Base-by-base conservation (phyloP, 176 grass and related monocot species). In the Tillandsia leiboldiana region DNA sequence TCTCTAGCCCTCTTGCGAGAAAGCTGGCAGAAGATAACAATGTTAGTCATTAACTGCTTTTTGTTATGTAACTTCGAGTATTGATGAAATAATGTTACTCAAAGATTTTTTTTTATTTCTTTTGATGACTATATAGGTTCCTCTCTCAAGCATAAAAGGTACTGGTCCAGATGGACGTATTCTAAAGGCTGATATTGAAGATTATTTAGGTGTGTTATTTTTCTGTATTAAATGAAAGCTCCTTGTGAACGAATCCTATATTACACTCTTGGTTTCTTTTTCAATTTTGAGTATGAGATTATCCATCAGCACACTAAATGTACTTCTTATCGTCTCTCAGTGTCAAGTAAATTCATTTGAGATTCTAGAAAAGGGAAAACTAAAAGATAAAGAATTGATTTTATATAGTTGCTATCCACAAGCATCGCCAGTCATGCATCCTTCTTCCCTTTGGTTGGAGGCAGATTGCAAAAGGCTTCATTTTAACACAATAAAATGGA, bases 1-100 rank as follows among this genome's bases (percentile, higher is more conserved):
- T 92, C 54, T 68, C 86, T 65, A 92, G 88, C 47, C 93, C 93
- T 73, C 83, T 89, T 68, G 93, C 93, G 24, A 86, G 93, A 69
- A 96, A 96, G 78, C 68, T 96, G 50, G 93, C 93, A 57, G 93
- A 92, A 82, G 93, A 96, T 79, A 96, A 87, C 74, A 85, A 96
- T 75, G 92, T 85, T 58, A 69, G 76, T 49, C 11, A 70, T 75
- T 81, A n/a, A 59, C 14, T 49, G 52, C 10, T 54, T 54, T 54
- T 54, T 13, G 10, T 15, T 15, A 54, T 11, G 52, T 54, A 1
- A 13, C 52, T 54, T 54, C 2, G 11, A 2, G 52, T 54, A 15
- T 54, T 15, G 15, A 11, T 12, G 52, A 12, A 54, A 15, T 3
- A 11, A 54, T 54, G 11, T 54, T 13, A 54, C 10, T 15, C 10